Base-by-base conservation (phyloP, 371 early-diverging fungal species). In the Circinella umbellata region DNA sequence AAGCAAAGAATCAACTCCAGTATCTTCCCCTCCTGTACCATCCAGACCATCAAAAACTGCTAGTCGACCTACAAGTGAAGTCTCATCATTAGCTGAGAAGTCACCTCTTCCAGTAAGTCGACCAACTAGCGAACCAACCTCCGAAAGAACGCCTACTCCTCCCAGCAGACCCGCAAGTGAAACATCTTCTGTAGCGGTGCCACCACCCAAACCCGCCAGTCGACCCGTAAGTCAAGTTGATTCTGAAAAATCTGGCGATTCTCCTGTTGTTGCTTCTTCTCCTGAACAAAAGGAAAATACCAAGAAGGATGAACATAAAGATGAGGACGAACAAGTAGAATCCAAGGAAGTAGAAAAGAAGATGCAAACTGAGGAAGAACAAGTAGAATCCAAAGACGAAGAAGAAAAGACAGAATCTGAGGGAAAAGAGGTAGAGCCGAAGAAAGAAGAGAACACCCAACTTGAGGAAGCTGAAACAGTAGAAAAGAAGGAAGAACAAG, bases 321-420 rank as follows among this genome's bases (percentile, higher is more conserved):
- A 27, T 48, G 59, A 79, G 66, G 67, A 70, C 60, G 11, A 69
- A 34, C 47, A 60, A 8, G 71, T 61, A 63, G 48, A 59, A 54
- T 39, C 42, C 17, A 38, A 55, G 34, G 57, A 51, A 34, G 57
- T 37, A n/a, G 27, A 34, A 34, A 3, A 20, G 34, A 27, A 60
- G 34, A 36, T 9, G 11, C 17, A 36, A 27, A n/a, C 42, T 60
- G 35, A 10, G 39, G 18, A 57, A n/a, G n/a, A n/a, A n/a, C n/a
- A n/a, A n/a, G n/a, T n/a, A 47, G 54, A 64, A 48, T 4, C 64
- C 47, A 37, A 38, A 6, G 39, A 10, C 39, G 39, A 61, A 64
- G 37, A 60, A 60, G 20, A 18, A 3, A 17, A n/a, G n/a, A n/a
- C n/a, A n/a, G n/a, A n/a, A n/a, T n/a, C 42, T 60, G 35, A 10